A percentile compares a stretch with the other conserved stretches of the same genome.
These are phyloP conservation scores for Dryas integrifolia DNA, from an alignment of 331 rosid genomes.

Conservation along the genomic window DNA sequence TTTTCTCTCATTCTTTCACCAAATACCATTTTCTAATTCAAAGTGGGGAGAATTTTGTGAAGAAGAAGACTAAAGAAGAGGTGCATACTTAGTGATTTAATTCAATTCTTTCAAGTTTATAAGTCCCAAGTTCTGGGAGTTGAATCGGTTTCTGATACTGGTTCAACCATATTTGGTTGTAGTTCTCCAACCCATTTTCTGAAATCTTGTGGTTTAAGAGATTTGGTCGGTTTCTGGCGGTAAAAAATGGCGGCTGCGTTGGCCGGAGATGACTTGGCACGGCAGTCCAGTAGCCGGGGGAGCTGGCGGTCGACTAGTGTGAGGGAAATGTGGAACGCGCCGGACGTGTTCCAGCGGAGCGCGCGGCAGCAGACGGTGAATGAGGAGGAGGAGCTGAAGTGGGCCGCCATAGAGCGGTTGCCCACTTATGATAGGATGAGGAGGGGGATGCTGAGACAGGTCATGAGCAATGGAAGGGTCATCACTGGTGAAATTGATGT, in stretches of 20 bases:
- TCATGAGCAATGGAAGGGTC: constrained; percentile 23
- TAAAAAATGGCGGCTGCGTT: constrained; percentile 13
- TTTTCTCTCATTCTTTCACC: neutral
- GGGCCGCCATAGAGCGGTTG: constrained; percentile 43
- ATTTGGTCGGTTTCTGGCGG: neutral
- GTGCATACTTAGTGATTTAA: neutral
- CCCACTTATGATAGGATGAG: constrained; percentile 41
- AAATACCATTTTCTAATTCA: neutral
- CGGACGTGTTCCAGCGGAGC: constrained; percentile 26
- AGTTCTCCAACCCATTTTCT: neutral
- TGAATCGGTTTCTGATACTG: neutral
- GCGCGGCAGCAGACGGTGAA: constrained; percentile 14
- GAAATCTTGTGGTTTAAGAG: neutral
- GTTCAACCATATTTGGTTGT: neutral
- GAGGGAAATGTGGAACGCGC: constrained; percentile 34
- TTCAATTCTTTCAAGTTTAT: neutral
- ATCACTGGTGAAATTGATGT: constrained; percentile 34
- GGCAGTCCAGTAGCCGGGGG: constrained; percentile 27
- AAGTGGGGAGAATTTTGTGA: neutral
- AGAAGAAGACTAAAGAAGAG: too few relatives aligned
- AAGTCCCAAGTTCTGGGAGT: neutral
- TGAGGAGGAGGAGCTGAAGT: constrained; percentile 40
- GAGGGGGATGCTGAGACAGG: constrained; percentile 32
- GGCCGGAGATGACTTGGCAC: constrained; percentile 1
- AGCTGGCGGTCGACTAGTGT: constrained; percentile 33